Conservation (phyloP, 2,329 filamentous ascomycete genomes). For the Didymella lethalis region DNA sequence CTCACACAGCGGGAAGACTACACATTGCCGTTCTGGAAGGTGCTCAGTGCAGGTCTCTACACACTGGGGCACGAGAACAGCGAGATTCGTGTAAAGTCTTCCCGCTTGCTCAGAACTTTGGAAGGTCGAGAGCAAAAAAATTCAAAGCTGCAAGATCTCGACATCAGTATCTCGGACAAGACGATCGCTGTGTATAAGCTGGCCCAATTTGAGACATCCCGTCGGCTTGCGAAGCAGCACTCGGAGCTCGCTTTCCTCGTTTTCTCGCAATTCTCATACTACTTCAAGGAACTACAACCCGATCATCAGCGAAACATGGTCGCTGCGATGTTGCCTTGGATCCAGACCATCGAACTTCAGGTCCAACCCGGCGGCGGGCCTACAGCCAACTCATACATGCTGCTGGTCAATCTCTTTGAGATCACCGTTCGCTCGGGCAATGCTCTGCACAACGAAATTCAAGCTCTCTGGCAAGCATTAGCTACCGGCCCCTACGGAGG, state of each 20-base stretch:
- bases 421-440: conserved; percentile 93
- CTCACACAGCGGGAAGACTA: conserved; percentile 84
- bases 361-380: conserved; percentile 91
- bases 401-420: conserved; percentile 92
- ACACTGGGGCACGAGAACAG: conserved; percentile 92
- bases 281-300: conserved; percentile 86
- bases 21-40: conserved; percentile 86
- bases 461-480: conserved; percentile 95
- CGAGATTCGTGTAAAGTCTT: conserved; percentile 87
- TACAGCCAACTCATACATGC: conserved; percentile 90
- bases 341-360: conserved; percentile 91
- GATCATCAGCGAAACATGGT: conserved; percentile 92
- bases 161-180: conserved; percentile 98
- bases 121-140: conserved; percentile 84
- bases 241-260: conserved; percentile 89
- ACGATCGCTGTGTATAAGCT: conserved; percentile 98
- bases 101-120: conserved; percentile 77
- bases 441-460: conserved; percentile 92
- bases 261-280: conserved; percentile 93
- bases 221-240: conserved; percentile 86
- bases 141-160: conserved; percentile 94
- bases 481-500: conserved; percentile 91
- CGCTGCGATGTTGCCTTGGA: conserved; percentile 93
- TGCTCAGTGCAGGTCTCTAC: conserved; percentile 86
- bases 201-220: conserved; percentile 95